phyloP scores from a whole-genome alignment of 768 basidiomycete genomes.

The Clitopilus passeckerianus region DNA sequence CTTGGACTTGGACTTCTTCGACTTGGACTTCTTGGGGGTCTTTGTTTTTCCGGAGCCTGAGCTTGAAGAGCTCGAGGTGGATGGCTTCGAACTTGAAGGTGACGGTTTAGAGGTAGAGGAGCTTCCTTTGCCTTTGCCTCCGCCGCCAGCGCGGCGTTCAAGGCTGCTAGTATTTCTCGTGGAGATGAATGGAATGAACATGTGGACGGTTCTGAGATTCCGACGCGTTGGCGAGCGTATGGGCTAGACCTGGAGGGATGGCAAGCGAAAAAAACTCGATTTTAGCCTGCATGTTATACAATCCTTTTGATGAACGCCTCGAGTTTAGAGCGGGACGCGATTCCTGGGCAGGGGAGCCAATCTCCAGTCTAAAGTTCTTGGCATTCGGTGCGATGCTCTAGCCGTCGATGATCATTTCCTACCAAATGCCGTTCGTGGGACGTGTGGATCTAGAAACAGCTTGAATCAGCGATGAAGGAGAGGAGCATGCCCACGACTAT shows the following conservation, averaged over 20 bases:
- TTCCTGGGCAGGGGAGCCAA: neutral
- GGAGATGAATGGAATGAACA: neutral
- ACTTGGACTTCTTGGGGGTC: neutral
- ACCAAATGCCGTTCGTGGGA: neutral
- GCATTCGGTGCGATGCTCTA: neutral
- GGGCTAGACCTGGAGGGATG: neutral
- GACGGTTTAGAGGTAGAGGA: conserved; percentile 14
- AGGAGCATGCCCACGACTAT: too few species aligned
- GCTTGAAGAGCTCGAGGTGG: neutral
- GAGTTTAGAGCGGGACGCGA: neutral
- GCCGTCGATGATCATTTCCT: neutral
- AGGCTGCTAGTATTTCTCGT: neutral
- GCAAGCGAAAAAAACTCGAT: neutral
- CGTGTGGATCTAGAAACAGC: neutral
- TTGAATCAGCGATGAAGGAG: too few species aligned
- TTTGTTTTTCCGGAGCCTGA: neutral
- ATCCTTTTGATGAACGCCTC: neutral
- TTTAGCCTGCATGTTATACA: neutral
- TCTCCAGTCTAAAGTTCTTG: neutral
- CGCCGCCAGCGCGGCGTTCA: conserved; percentile 10
- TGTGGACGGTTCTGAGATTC: neutral
- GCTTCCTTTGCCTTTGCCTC: conserved; percentile 4
- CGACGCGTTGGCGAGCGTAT: neutral
- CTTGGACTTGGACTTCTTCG: neutral
- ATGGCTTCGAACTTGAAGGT: conserved; percentile 12